Conservation (phyloP, 345 rosid species). For the Ceriops tagal region DNA sequence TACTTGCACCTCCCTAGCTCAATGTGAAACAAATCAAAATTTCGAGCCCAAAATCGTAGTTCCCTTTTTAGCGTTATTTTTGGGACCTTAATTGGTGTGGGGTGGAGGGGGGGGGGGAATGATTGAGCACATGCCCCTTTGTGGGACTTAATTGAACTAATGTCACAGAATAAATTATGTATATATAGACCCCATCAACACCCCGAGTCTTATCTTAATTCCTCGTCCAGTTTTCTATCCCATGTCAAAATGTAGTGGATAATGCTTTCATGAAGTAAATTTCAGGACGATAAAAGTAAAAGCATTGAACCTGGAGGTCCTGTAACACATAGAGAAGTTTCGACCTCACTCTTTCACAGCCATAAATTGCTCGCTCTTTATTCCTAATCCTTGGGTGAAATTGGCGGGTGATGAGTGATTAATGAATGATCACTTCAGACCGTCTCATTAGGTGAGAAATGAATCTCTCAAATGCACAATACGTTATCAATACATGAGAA, state of each 20-base stretch:
- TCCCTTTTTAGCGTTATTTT: slow-evolving; percentile 12
- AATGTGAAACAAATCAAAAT: neutral
- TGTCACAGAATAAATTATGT: slow-evolving; percentile 3
- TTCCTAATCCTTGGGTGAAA: no score
- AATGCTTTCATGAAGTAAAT: neutral
- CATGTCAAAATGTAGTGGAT: neutral
- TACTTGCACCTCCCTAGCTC: neutral
- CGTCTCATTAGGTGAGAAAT: no score
- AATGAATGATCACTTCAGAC: no score
- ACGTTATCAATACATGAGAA: no score
- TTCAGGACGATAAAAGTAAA: neutral
- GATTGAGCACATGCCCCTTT: slow-evolving; percentile 8
- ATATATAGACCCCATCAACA: slow-evolving; percentile 10
- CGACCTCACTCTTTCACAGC: no score
- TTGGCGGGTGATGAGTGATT: no score
- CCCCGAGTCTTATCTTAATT: slow-evolving; percentile 15
- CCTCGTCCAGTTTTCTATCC: neutral
- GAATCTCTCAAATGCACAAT: no score
- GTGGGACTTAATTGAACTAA: slow-evolving; percentile 11
- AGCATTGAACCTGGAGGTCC: no score
- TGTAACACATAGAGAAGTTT: no score
- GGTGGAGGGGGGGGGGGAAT: neutral
- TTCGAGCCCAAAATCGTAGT: neutral
- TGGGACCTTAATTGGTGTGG: neutral
- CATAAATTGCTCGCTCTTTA: no score